phyloP scores from a whole-genome alignment of 192 early-diverging fungal species.

The Linnemannia exigua region DNA sequence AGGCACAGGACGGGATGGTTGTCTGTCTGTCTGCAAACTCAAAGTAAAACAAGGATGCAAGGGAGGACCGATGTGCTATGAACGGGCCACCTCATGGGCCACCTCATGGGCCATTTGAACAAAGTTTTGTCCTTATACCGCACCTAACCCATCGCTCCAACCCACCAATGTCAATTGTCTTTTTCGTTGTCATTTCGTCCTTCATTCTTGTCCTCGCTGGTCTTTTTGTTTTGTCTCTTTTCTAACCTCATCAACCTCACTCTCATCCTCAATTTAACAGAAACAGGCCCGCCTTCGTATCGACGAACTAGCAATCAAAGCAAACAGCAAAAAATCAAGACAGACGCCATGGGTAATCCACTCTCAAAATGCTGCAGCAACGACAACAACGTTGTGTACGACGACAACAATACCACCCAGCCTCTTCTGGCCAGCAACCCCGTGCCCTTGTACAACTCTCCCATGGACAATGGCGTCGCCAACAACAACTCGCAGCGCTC shows the following conservation, averaged over 20 bases:
- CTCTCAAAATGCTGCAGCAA: constrained; percentile 46
- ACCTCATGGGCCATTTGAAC: neutral
- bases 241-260: neutral
- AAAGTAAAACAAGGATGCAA: neutral
- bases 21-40: too few species aligned
- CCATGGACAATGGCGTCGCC: neutral
- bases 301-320: too few species aligned
- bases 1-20: too few species aligned
- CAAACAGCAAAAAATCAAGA: neutral
- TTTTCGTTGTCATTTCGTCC: neutral
- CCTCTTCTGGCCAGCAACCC: neutral
- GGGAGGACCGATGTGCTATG: neutral
- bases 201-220: neutral
- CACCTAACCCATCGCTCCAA: neutral
- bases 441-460: neutral
- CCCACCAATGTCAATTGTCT: neutral
- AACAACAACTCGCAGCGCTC: neutral
- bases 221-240: neutral
- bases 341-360: constrained; percentile 37
- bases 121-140: neutral
- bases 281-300: too few species aligned
- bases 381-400: constrained; percentile 13
- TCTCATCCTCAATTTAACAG: neutral
- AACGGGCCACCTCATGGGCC: neutral
- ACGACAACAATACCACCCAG: neutral